Evolutionary conservation across 2,329 filamentous ascomycete species (phyloP), one percentile per base, ranked within the genome.

Genomic region (Trichoderma oligosporum): DNA sequence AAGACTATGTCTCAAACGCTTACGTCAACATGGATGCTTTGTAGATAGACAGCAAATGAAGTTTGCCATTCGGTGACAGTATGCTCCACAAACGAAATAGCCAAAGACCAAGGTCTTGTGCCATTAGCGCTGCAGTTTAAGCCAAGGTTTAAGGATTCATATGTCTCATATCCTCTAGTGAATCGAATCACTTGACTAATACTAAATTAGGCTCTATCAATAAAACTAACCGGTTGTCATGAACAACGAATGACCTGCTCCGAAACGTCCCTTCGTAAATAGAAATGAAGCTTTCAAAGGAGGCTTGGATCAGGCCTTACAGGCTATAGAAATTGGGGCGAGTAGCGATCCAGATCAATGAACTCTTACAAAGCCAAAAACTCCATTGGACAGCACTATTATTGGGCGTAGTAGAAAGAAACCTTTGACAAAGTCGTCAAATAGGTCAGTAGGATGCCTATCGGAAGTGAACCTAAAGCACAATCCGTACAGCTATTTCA

Each of bases 171-270:
- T 33, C 38, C 2, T 36, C 39, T 6, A 29, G 39, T 7, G 31
- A 8, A 18, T 54, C n/a, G 51, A 44, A 54, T 38, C 39, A 45
- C 39, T 54, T 38, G 16, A 20, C 16, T 27, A 53, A 42, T 14
- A 54, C 29, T 4, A 36, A 9, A 29, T 36, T 33, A 4, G 38
- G 36, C n/a, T 35, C 27, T 8, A 42, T 38, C 27, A 44, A 38
- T 29, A 42, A 25, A 24, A 53, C 27, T n/a, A 39, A 45, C 22
- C n/a, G 24, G 11, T 45, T 44, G 4, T 29, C 51, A 14, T 24
- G 11, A 22, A 45, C 29, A 29, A 54, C 6, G 27, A 6, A 31
- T 54, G 22, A 16, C 29, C 2, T 54, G 20, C n/a, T 54, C 20
- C 27, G 39, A 54, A 20, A 45, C 20, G 29, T 36, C 11, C 3